These are phyloP conservation scores for Persicaria maculosa DNA, from an alignment of 148 eudicot genomes.

Conservation along the genomic window DNA sequence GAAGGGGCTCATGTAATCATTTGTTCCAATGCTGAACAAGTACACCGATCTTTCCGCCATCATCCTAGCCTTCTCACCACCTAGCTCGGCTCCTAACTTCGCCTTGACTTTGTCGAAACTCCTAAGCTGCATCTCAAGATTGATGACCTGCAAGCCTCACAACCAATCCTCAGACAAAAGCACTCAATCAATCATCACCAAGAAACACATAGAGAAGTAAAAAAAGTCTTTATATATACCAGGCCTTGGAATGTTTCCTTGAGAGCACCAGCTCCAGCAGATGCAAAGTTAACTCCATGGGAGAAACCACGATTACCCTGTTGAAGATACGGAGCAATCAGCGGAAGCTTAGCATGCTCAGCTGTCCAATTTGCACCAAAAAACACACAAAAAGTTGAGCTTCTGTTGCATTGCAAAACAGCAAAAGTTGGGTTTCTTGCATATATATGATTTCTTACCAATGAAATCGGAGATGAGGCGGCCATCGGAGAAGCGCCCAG, in stretches of 20 bases:
- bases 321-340: slow-evolving; percentile 45
- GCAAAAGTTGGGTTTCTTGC: not conserved
- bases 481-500: slow-evolving; percentile 64
- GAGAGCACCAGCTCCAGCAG: slow-evolving; percentile 62
- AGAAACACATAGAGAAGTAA: not conserved
- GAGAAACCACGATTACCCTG: slow-evolving; percentile 21
- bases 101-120: slow-evolving; percentile 30
- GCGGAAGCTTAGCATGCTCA: slow-evolving; percentile 43
- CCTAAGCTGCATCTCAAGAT: slow-evolving; percentile 34
- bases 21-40: slow-evolving; percentile 39
- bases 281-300: slow-evolving; percentile 62
- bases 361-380: slow-evolving; percentile 22
- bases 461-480: slow-evolving; percentile 56
- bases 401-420: not conserved
- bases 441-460: slow-evolving; percentile 24
- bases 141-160: slow-evolving; percentile 26
- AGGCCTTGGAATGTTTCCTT: slow-evolving; percentile 37
- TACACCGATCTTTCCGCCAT: slow-evolving; percentile 29
- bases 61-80: slow-evolving; percentile 24
- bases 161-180: not conserved
- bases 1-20: slow-evolving; percentile 29
- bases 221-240: slow-evolving; percentile 22
- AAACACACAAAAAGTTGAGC: not conserved
- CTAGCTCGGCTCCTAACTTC: slow-evolving; percentile 21
- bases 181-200: not conserved